Base-by-base conservation (phyloP, 805 yeast species). In the Yarrowia sp. region DNA sequence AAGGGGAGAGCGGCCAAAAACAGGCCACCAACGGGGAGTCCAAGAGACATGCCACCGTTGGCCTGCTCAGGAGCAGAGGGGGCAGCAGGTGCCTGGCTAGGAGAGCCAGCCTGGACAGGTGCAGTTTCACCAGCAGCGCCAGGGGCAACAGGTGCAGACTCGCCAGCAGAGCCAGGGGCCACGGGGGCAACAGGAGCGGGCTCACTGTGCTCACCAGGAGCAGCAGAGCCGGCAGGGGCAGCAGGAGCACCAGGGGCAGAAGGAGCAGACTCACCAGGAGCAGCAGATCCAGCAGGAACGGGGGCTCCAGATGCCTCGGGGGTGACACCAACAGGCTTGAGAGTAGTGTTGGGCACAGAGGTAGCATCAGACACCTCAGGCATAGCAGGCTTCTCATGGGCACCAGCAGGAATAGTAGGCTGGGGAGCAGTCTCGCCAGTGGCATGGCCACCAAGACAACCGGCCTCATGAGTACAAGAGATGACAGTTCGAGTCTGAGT, bases 61-160 rank as follows among this genome's bases (percentile, higher is more conserved):
- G 58, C 58, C 43, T 51, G 58, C 33, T 36, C 43, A 10, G 58
- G 58, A 9, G 57, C 57, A 18, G 57, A 50, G 22, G 57, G 57
- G 18, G 57, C 57, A 9, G 42, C 31, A 50, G 57, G 14, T 6
- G 57, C 42, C 42, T 50, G 55, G 39, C 41, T 22, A 9, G 42
- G 33, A 18, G 57, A 13, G 35, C 42, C 57, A 36, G 42, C 57
- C 57, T 50, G 57, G 28, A 22, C 42, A 22, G 57, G 57, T 9
- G 57, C 42, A 13, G 57, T 35, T 14, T 22, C 43, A 5, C 18
- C 42, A 36, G 33, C 28, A 35, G 41, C 36, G n/a, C 38, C 22
- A 47, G 47, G 47, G 14, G 47, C 32, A 22, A 14, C 42, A 14
- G 28, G 28, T 22, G 32, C 47, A 18, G 51, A 15, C 8, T 31